Base-by-base conservation (phyloP, 2,329 filamentous ascomycete species). In the Colletotrichum lupini region DNA sequence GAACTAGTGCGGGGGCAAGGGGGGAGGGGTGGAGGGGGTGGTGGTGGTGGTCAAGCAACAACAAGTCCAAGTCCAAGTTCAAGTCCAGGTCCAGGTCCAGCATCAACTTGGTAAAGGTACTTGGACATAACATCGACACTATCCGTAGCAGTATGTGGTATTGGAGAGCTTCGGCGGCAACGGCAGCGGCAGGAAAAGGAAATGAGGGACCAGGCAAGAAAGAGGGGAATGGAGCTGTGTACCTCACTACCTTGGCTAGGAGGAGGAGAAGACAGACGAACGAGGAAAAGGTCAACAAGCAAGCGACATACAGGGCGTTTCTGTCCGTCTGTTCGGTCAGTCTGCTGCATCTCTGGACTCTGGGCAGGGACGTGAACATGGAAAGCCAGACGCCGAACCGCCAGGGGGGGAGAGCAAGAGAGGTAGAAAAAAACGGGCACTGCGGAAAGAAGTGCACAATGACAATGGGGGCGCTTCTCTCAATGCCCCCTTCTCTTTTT, bases 121-220 rank as follows among this genome's bases (percentile, higher is more conserved):
- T 70, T 73, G 55, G 56, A 56, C 56, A 49, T 61, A 46, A n/a
- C 28, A 59, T 64, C 69, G 57, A 63, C 58, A 55, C 49, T 46
- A 62, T 46, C 24, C 56, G 65, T 42, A 42, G 59, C 59, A 72
- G 66, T 58, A 49, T 58, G 69, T 59, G 58, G 70, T 65, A 73
- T 61, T 66, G 63, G 14, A 42, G 64, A 73, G 56, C 67, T 57
- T 35, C 70, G 70, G 70, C 70, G 70, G 70, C 60, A 73, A 73
- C 56, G 58, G 63, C 72, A 57, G 68, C 72, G 63, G 78, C 78
- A 79, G 81, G 80, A 80, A 79, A 78, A 78, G 67, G 77, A 77
- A 81, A 78, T 78, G 77, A 79, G 78, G 77, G 60, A 68, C 65
- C 65, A 42, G 57, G 76, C 63, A 59, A 65, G 63, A 58, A 64